Evolutionary conservation across 1,284 basidiomycete species (phyloP).

Genomic region (Wolfiporia cocos): DNA sequence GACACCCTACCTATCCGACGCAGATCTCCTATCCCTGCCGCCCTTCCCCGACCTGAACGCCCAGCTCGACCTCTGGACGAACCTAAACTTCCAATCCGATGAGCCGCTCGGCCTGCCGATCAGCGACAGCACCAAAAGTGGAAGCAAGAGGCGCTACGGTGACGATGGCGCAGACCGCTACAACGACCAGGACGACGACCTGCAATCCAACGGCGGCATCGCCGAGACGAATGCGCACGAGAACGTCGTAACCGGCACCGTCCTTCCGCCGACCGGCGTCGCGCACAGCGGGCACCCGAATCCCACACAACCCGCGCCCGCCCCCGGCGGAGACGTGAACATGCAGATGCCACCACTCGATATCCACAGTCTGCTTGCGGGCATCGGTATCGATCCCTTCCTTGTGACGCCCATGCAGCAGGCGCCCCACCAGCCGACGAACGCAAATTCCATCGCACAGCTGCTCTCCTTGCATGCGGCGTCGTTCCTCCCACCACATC

Average conservation of each 20-base stretch:
- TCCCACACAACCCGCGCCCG: conserved; percentile 1
- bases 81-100: conserved; percentile 73
- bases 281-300: conserved; percentile 16
- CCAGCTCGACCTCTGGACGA: conserved; percentile 82
- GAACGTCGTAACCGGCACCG: conserved; percentile 47
- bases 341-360: conserved; percentile 36
- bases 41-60: conserved; percentile 68
- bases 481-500: conserved; percentile 17
- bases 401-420: conserved; percentile 24
- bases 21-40: conserved; percentile 55
- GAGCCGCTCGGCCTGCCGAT: conserved; percentile 39
- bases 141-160: conserved; percentile 20
- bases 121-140: conserved; percentile 13
- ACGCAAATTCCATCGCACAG: conserved; percentile 55
- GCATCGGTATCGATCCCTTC: conserved; percentile 59
- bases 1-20: conserved; percentile 35
- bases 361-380: conserved; percentile 48
- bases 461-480: conserved; percentile 53
- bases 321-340: conserved; percentile 1
- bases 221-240: conserved; percentile 49
- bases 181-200: conserved; percentile 37
- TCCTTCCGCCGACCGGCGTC: conserved; percentile 19
- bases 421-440: conserved; percentile 24
- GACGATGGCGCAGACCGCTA: conserved; percentile 28
- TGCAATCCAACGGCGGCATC: conserved; percentile 40